phyloP scores from a whole-genome alignment of 2,329 filamentous ascomycete species.

The Colletotrichum shisoi region DNA sequence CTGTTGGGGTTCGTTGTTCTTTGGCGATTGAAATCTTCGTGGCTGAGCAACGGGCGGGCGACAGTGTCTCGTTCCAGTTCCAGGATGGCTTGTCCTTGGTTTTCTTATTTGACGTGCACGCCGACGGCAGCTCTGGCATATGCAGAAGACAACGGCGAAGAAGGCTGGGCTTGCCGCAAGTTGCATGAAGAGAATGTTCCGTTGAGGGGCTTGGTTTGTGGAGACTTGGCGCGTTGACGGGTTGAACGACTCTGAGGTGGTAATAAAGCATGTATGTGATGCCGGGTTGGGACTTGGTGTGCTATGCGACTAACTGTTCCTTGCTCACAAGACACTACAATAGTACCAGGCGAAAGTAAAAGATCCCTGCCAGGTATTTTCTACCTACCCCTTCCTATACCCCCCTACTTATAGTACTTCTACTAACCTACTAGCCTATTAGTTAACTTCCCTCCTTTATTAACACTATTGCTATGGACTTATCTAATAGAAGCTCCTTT shows the following conservation, averaged over 20 bases:
- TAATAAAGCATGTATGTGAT: neutral
- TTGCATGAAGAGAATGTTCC: conserved; percentile 6
- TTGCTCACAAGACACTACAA: neutral
- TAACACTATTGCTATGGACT: too few species aligned
- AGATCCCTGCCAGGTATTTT: too few species aligned
- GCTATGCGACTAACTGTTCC: conserved; percentile 12
- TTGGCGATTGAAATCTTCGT: neutral
- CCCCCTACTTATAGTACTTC: too few species aligned
- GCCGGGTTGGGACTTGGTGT: conserved; percentile 3
- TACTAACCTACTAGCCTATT: too few species aligned
- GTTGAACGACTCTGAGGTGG: too few species aligned
- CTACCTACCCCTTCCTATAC: too few species aligned
- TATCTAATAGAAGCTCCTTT: too few species aligned
- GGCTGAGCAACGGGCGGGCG: neutral
- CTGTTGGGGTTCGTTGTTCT: too few species aligned
- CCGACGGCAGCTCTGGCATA: conserved; percentile 27
- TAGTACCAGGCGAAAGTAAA: too few species aligned
- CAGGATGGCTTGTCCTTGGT: neutral
- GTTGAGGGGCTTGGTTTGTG: neutral
- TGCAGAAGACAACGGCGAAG: conserved; percentile 13
- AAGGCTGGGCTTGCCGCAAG: conserved; percentile 8
- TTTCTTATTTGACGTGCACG: neutral
- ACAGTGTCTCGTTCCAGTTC: neutral
- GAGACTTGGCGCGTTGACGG: neutral
- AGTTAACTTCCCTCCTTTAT: too few species aligned